Percentiles rank a stretch among this genome's conserved stretches.
phyloP scores from a whole-genome alignment of 2,329 filamentous ascomycete genomes.

The Rutstroemia sydowiana region DNA sequence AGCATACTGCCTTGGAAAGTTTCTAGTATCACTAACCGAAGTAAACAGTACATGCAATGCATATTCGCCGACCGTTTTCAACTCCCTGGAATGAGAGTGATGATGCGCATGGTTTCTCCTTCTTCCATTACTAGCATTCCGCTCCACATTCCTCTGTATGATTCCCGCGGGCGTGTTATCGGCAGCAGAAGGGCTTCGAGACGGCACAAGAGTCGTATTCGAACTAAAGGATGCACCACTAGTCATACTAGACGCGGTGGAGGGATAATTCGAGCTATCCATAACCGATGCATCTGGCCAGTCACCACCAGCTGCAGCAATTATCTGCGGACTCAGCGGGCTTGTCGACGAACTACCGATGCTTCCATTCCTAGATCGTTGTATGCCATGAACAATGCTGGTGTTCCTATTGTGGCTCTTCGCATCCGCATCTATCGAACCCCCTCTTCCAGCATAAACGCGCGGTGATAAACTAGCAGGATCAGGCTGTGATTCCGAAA shows the following conservation, averaged over 20 bases:
- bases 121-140: conserved; percentile 51
- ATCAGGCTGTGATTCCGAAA: conserved; percentile 21
- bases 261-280: conserved; percentile 24
- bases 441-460: conserved; percentile 29
- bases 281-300: conserved; percentile 28
- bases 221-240: conserved; percentile 27
- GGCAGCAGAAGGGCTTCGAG: conserved; percentile 33
- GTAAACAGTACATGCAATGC: conserved; percentile 95
- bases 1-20: conserved; percentile 5
- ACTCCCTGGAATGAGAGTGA: conserved; percentile 59
- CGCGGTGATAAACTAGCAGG: conserved; percentile 24
- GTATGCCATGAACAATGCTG: conserved; percentile 92
- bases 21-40: conserved; percentile 48
- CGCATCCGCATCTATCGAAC: conserved; percentile 39
- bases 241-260: conserved; percentile 22
- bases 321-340: conserved; percentile 81
- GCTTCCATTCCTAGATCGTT: conserved; percentile 87
- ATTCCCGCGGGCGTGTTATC: conserved; percentile 38
- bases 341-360: conserved; percentile 71
- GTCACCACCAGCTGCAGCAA: conserved; percentile 53
- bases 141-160: conserved; percentile 48
- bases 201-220: conserved; percentile 28
- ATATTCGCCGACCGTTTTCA: conserved; percentile 96
- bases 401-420: conserved; percentile 81
- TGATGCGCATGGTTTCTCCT: conserved; percentile 69